Evolutionary conservation across 1,284 basidiomycete species (phyloP).

Genomic region (Sanguinoderma infundibulare): DNA sequence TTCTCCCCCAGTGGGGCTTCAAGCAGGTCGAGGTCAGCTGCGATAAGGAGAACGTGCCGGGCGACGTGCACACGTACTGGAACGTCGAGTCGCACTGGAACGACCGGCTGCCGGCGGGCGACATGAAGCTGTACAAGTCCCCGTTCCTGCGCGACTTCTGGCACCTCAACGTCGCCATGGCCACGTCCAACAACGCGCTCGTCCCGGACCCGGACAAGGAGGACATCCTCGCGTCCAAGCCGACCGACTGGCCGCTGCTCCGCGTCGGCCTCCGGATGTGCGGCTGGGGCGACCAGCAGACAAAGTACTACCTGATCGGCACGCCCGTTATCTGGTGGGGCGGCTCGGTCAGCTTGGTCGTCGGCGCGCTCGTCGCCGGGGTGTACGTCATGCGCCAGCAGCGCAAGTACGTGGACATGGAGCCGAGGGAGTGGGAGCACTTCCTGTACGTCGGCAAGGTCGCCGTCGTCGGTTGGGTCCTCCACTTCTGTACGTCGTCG

Average conservation of each 20-base stretch:
- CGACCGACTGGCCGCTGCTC: conserved; percentile 94
- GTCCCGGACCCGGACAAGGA: conserved; percentile 98
- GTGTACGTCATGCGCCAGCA: conserved; percentile 87
- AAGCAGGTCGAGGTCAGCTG: conserved; percentile 98
- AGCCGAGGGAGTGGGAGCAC: conserved; percentile 91
- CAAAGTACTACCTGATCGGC: conserved; percentile 95
- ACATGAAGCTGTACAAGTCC: conserved; percentile 85
- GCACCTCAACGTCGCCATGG: conserved; percentile 99
- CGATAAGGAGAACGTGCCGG: conserved; percentile 85
- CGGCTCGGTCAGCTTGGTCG: conserved; percentile 69
- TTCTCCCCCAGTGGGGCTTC: conserved; percentile 98
- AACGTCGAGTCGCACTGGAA: conserved; percentile 99
- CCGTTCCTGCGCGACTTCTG: conserved; percentile 97
- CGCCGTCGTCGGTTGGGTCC: conserved; percentile 89
- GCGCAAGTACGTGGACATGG: conserved; percentile 90
- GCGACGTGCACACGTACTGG: conserved; percentile 93
- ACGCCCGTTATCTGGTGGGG: conserved; percentile 96
- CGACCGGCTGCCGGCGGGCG: conserved; percentile 81
- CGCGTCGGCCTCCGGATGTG: conserved; percentile 94
- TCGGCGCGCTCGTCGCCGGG: conserved; percentile 56
- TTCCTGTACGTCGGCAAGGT: conserved; percentile 94
- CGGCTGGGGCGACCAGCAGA: conserved; percentile 88
- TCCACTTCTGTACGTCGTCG: conserved; percentile 80
- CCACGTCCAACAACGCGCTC: conserved; percentile 99
- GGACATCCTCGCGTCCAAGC: conserved; percentile 93